Evolutionary conservation across 2,329 filamentous ascomycete genomes (phyloP), one percentile per base, ranked within the genome.

Genomic region (Verruconis gallopava): DNA sequence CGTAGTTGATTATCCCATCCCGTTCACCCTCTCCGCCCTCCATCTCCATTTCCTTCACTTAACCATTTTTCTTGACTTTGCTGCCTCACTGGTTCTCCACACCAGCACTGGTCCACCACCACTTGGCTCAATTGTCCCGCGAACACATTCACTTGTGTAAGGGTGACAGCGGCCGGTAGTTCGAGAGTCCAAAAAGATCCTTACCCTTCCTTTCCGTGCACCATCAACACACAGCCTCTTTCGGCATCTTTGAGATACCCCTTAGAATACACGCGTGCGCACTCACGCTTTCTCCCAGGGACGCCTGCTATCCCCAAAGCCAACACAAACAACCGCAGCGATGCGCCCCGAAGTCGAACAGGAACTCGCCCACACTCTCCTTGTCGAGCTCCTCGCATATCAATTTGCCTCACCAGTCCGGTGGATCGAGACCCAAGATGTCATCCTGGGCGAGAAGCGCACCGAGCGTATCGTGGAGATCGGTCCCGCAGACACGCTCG

Each of bases 351-450:
- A 98, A 77, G 74, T 96, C 65, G 89, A 98, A 79, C 91, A 98
- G 69, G 91, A 98, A 73, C 84, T 98, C 65, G 83, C 91, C 59
- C 89, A 98, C 67, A 96, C 89, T 53, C 77, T 98, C 66, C 83
- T 98, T 61, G 85, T 98, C 51, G 91, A 98, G 79, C 84, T 98
- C 50, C 79, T 98, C 53, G 91, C 91, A 71, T 98, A 96, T 67
- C 91, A 98, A 63, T 98, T 98, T 65, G 91, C 91, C 55, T 96
- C 89, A 42, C 91, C 91, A 39, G 91, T 98, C 55, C 81, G 91
- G 79, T 98, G 91, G 91, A 98, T 98, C 65, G 91, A 98, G 69
- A 98, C 91, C 43, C 91, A 98, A 68, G 91, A 98, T 89, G 91
- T 98, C 55, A 91, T 98, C 58, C 82, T 98, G 54, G 89, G 82